Evolutionary conservation across 2,329 filamentous ascomycete species (phyloP), one percentile per base, ranked within the genome.

Genomic region (Exophiala spinifera): DNA sequence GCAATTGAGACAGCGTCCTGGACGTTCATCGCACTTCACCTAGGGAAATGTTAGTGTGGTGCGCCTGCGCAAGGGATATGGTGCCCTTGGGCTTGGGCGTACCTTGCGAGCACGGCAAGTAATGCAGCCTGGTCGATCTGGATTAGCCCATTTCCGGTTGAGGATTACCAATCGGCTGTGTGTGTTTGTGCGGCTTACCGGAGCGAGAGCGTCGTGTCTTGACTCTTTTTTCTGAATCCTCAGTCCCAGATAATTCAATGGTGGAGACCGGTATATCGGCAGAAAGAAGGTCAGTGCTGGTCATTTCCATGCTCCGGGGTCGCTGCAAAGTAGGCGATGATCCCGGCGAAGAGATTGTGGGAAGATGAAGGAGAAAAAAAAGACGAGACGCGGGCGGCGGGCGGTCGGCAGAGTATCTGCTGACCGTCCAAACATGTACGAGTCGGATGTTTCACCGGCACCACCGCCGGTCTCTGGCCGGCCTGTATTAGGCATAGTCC

Each of bases 1-100:
- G 37, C 55, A 57, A 20, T 54, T 57, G 11, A 45, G 43, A 39
- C 55, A 57, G 17, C 28, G 42, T 11, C 47, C 55, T n/a, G 46
- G 34, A 14, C 55, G 36, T 42, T 57, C 49, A 23, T 55, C 52
- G 33, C 52, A 55, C 44, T 55, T 55, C 7, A 31, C 28, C 28
- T 31, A 10, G 28, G 10, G 28, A 31, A 6, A 10, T 31, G 11
- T 31, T 31, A 31, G 10, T 31, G 28, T 31, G 28, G 28, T 31
- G 28, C 10, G 6, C 10, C 28, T 10, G 3, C 11, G 28, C 28
- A 5, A 31, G 28, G 8, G 8, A 10, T 10, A 31, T 11, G 28
- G 8, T 8, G 23, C 23, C 23, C 23, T 31, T 11, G 4, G 4
- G 8, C 4, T 31, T 10, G 4, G 28, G 28, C 28, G 11, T 19